Evolutionary conservation across 805 yeast genomes (phyloP).

Genomic region (Grigorovia jiainica): DNA sequence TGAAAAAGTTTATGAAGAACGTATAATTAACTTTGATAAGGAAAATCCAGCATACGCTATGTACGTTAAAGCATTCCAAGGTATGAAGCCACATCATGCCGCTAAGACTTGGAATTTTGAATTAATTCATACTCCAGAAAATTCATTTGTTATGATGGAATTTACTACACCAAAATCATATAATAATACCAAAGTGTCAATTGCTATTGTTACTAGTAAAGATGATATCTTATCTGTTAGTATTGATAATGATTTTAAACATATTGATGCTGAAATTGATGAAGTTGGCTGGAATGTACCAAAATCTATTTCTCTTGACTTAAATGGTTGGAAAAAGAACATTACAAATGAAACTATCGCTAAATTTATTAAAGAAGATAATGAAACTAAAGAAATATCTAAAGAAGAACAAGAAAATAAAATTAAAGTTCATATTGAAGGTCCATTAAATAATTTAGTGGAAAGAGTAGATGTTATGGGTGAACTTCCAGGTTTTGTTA

Average conservation of each 20-base stretch:
- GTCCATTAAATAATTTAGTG: constrained; percentile 51
- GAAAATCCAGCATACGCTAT: constrained; percentile 39
- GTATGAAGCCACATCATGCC: constrained; percentile 99
- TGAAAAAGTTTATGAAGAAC: constrained; percentile 15
- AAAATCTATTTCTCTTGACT: constrained; percentile 48
- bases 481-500: constrained; percentile 89
- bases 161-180: constrained; percentile 90
- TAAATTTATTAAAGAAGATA: constrained; percentile 9
- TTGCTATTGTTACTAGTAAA: constrained; percentile 64
- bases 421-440: constrained; percentile 44
- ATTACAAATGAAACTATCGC: constrained; percentile 36
- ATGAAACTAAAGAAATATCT: constrained; percentile 1
- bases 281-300: constrained; percentile 94
- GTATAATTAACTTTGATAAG: constrained; percentile 16
- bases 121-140: constrained; percentile 70
- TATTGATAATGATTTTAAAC: constrained; percentile 54
- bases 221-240: constrained; percentile 58
- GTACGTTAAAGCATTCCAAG: constrained; percentile 95
- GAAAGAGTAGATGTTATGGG: constrained; percentile 97
- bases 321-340: constrained; percentile 40
- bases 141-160: constrained; percentile 83
- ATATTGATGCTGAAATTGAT: constrained; percentile 48
- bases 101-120: constrained; percentile 95
- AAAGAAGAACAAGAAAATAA: constrained; percentile 11
- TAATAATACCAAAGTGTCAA: constrained; percentile 67